These are phyloP conservation scores for Trichosporon coremiiforme DNA, from an alignment of 1,284 basidiomycete genomes.

Conservation along the genomic window DNA sequence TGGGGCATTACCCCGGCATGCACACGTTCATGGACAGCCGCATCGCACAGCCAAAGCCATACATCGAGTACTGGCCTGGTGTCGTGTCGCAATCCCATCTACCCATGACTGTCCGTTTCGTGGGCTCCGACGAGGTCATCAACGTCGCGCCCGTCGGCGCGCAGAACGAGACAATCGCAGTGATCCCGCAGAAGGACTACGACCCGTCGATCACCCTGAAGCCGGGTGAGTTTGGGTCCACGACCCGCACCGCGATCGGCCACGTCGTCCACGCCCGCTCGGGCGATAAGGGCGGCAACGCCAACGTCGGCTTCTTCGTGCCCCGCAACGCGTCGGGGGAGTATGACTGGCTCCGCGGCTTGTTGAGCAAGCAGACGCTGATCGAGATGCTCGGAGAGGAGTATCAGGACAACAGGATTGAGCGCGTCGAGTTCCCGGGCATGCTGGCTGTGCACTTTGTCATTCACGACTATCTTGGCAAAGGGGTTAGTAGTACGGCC, in stretches of 20 bases:
- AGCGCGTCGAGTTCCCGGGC: conserved; percentile 41
- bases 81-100: conserved; percentile 23
- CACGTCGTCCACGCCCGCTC: conserved; percentile 38
- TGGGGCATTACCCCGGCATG: conserved; percentile 36
- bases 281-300: conserved; percentile 41
- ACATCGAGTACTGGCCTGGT: conserved; percentile 35
- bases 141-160: conserved; percentile 18
- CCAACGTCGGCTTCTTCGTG: conserved; percentile 41
- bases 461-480: conserved; percentile 47
- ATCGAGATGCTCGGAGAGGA: conserved; percentile 35
- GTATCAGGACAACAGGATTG: conserved; percentile 34
- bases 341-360: conserved; percentile 33
- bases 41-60: conserved; percentile 24
- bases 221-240: conserved; percentile 29
- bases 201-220: conserved; percentile 21
- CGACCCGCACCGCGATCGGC: conserved; percentile 33
- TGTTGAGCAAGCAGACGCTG: conserved; percentile 31
- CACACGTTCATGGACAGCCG: conserved; percentile 24
- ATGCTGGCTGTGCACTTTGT: conserved; percentile 47
- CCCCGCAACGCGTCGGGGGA: conserved; percentile 30
- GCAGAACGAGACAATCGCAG: conserved; percentile 2
- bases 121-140: conserved; percentile 22
- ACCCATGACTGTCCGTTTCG: conserved; percentile 26
- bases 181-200: conserved; percentile 25
- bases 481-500: conserved; percentile 28